Conservation (phyloP, 805 yeast species). For the Debaryomyces maramus region DNA sequence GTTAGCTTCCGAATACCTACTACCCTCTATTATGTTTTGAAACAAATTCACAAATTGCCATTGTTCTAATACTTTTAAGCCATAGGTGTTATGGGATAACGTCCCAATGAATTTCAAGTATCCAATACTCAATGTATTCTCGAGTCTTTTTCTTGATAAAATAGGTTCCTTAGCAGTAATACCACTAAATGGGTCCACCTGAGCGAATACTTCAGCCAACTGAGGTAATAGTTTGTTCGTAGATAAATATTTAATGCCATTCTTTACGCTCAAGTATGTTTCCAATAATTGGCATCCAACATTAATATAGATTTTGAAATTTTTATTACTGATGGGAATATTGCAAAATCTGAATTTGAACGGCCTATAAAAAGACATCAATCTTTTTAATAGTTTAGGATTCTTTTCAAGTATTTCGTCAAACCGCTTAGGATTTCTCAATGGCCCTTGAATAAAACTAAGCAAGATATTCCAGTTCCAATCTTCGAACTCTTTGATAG, state of each 20-base stretch:
- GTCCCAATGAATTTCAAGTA: slow-evolving; percentile 80
- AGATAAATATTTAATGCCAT: slow-evolving; percentile 64
- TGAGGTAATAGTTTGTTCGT: slow-evolving; percentile 84
- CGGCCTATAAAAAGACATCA: slow-evolving; percentile 87
- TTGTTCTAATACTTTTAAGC: slow-evolving; percentile 67
- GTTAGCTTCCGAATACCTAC: slow-evolving; percentile 26
- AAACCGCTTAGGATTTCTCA: slow-evolving; percentile 66
- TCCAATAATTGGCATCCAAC: slow-evolving; percentile 78
- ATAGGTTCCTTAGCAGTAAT: slow-evolving; percentile 72
- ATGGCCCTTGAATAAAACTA: slow-evolving; percentile 79
- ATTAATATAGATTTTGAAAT: slow-evolving; percentile 53
- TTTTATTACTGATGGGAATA: slow-evolving; percentile 41
- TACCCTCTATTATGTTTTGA: slow-evolving; percentile 62
- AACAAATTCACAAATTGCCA: slow-evolving; percentile 86
- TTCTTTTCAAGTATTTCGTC: slow-evolving; percentile 72
- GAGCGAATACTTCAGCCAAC: slow-evolving; percentile 85
- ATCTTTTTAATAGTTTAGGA: slow-evolving; percentile 82
- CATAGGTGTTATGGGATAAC: slow-evolving; percentile 57
- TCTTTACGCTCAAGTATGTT: slow-evolving; percentile 58
- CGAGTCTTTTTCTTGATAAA: slow-evolving; percentile 58
- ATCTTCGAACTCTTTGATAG: slow-evolving; percentile 72
- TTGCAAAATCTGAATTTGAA: slow-evolving; percentile 75
- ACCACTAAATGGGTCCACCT: slow-evolving; percentile 78
- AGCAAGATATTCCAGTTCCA: slow-evolving; percentile 87
- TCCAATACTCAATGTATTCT: slow-evolving; percentile 67